A percentile compares a stretch with the other conserved stretches of the same genome.
Conservation (phyloP, 2,329 filamentous ascomycete genomes). For the Cadophora sp. region DNA sequence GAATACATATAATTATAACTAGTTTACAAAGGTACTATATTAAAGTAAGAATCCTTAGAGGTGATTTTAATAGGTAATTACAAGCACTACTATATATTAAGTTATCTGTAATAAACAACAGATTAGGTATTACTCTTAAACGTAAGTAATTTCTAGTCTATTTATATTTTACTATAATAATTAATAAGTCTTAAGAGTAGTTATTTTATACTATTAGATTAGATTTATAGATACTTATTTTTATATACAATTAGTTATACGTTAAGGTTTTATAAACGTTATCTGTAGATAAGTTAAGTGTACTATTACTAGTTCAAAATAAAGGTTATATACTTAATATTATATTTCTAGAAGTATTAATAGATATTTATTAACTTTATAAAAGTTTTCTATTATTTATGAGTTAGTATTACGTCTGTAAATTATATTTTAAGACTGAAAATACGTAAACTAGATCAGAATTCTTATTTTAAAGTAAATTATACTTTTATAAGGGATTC, state of each 20-base stretch:
- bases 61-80: not conserved
- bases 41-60: no score
- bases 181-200: not conserved
- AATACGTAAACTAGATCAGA: not conserved
- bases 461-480: no score
- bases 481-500: no score
- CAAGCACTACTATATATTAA: not conserved
- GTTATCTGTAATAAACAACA: not conserved
- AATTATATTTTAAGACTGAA: not conserved
- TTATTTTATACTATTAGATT: no score
- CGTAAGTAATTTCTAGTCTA: not conserved
- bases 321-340: no score
- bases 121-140: not conserved
- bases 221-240: no score
- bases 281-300: no score
- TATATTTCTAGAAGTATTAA: not conserved
- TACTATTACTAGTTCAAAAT: not conserved
- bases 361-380: not conserved
- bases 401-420: not conserved
- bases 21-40: not conserved
- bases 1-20: not conserved
- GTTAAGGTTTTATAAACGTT: no score
- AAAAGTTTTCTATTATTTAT: no score
- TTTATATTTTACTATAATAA: not conserved
- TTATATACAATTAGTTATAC: no score